Percentiles rank a stretch among this genome's conserved stretches.
phyloP scores from a whole-genome alignment of 345 rosid species.

The Jatropha curcas region DNA sequence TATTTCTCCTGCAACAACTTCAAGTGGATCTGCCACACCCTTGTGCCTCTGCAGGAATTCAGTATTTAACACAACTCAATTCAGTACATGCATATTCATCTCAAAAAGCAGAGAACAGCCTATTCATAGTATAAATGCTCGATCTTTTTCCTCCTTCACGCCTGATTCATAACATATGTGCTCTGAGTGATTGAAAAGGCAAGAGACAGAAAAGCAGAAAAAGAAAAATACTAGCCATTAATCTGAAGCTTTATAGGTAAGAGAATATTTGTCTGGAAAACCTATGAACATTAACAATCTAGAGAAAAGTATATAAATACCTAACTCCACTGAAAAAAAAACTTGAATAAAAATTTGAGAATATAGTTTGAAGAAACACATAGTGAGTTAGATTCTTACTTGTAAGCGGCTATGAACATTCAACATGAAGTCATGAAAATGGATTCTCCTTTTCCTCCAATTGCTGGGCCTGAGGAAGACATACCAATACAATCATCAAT shows the following conservation, averaged over 20 bases:
- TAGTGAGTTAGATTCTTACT: conserved; percentile 40
- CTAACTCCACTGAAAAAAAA: neutral
- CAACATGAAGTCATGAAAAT: conserved; percentile 98
- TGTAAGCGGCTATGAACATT: conserved; percentile 90
- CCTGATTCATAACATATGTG: neutral
- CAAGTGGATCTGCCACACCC: conserved; percentile 95
- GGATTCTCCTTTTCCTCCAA: conserved; percentile 97
- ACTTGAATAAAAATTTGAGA: neutral
- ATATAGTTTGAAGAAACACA: neutral
- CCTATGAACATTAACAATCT: neutral
- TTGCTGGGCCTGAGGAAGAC: conserved; percentile 62
- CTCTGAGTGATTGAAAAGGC: neutral
- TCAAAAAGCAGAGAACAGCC: too few relatives aligned
- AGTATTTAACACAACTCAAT: conserved; percentile 1
- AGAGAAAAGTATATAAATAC: neutral
- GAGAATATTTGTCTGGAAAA: neutral
- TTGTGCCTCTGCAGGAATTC: conserved; percentile 72
- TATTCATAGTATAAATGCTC: neutral
- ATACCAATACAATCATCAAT: neutral
- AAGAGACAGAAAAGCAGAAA: neutral
- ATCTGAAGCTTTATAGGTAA: neutral
- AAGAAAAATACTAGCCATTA: neutral
- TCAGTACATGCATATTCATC: neutral
- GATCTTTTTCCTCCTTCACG: neutral
- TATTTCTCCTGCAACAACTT: conserved; percentile 95